Evolutionary conservation across 345 rosid genomes (phyloP), one percentile per base, ranked within the genome.

Genomic region (Salix suchowensis): DNA sequence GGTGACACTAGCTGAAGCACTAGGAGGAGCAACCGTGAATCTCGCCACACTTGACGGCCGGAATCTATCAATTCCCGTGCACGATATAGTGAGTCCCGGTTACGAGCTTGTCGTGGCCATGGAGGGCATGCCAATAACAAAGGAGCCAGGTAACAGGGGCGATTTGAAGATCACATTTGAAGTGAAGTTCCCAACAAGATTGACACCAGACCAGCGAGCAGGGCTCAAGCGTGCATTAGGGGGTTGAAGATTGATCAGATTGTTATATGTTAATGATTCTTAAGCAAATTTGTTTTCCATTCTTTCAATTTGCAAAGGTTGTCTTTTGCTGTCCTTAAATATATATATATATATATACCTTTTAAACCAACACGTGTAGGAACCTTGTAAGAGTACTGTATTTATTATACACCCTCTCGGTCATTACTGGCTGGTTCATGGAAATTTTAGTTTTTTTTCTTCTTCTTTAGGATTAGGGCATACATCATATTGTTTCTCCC

Each of bases 91-190:
- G 15, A 91, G 84, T 83, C 98, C 98, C 0, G 97, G 97, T 15
- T 91, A 82, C 72, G 99, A 93, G 91, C 89, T 93, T 52, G 84
- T 87, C 18, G 89, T 96, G 23, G 83, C 90, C 4, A 84, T 72
- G 73, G 99, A 96, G 83, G 99, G 99, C 15, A 96, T 96, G 99
- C 99, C 99, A 1, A 86, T 90, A 19, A 88, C 92, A 30, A 96
- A 85, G 80, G 99, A 96, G 68, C 91, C 91, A 1, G 88, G 94
- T 24, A 87, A 87, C 71, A 84, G 87, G 76, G 99, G 99, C 0
- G 91, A 91, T 78, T 78, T 93, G 9, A 89, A 78, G 84, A 89
- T 96, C 80, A 91, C 81, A 77, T 93, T 96, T 21, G 96, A 96
- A 67, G 99, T 96, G 28, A 87, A 88, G 87, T 96, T 96, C 72